These are phyloP conservation scores for Fusarium sarcochroum DNA, from an alignment of 2,329 filamentous ascomycete genomes.

Conservation along the genomic window DNA sequence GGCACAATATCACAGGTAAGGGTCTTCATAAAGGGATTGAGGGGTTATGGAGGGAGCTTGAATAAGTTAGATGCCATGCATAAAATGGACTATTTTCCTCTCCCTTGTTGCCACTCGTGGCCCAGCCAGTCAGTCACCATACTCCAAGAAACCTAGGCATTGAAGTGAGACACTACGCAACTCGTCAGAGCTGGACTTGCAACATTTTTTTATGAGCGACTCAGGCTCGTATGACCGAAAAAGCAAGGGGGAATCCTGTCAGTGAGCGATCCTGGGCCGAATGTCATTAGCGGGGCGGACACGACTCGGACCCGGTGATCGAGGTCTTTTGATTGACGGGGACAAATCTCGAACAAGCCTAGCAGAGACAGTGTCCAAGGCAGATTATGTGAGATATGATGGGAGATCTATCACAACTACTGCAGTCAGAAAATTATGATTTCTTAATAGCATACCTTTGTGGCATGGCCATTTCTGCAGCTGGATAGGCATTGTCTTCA, in stretches of 20 bases:
- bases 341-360: conserved; percentile 20
- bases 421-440: background rate
- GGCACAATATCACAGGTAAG: conserved; percentile 17
- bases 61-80: conserved; percentile 21
- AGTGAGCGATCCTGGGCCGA: conserved; percentile 11
- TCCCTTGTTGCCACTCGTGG: conserved; percentile 25
- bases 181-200: conserved; percentile 7
- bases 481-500: background rate
- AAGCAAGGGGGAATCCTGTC: conserved; percentile 42
- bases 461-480: background rate
- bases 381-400: conserved; percentile 44
- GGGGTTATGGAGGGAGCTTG: conserved; percentile 23
- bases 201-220: conserved; percentile 23
- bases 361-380: conserved; percentile 26
- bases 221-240: conserved; percentile 37
- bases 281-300: conserved; percentile 36
- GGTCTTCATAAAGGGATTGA: conserved; percentile 13
- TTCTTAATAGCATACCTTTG: background rate
- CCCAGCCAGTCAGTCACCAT: conserved; percentile 12
- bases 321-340: conserved; percentile 26
- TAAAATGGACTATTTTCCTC: conserved; percentile 9
- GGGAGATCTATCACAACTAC: conserved; percentile 18
- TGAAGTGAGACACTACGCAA: conserved; percentile 38
- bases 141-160: background rate
- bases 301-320: conserved; percentile 21